phyloP scores from a whole-genome alignment of 1,284 basidiomycete species.

The Leccinum fuscescens region DNA sequence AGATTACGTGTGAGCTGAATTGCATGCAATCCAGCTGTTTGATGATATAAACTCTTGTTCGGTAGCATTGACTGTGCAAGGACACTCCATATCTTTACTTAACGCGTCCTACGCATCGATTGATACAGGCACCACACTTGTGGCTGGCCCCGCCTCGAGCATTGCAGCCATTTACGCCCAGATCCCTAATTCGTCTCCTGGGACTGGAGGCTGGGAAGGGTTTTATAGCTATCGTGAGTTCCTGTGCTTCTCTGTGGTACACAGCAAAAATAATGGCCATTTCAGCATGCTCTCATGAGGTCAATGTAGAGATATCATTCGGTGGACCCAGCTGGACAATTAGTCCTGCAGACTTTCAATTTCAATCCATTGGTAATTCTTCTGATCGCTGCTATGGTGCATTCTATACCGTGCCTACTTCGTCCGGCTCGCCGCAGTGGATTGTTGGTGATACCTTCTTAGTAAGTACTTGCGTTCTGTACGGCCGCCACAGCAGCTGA shows the following conservation, averaged over 20 bases:
- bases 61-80: constrained; percentile 45
- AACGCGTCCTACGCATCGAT: constrained; percentile 42
- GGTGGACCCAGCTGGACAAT: constrained; percentile 42
- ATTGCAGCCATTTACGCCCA: constrained; percentile 45
- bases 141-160: constrained; percentile 44
- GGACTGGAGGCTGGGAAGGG: constrained; percentile 39
- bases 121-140: constrained; percentile 55
- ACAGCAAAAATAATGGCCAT: constrained; percentile 11
- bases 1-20: constrained; percentile 28
- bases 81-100: constrained; percentile 35
- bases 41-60: background rate
- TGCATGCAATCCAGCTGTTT: background rate
- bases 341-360: constrained; percentile 27
- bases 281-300: constrained; percentile 40
- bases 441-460: constrained; percentile 32
- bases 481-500: constrained; percentile 4
- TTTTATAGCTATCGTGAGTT: constrained; percentile 48
- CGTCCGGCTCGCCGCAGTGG: constrained; percentile 19
- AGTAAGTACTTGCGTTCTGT: constrained; percentile 7
- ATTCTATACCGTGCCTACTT: constrained; percentile 24
- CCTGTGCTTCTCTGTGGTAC: background rate
- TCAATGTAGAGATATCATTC: constrained; percentile 49
- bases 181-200: constrained; percentile 39
- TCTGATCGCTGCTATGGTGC: constrained; percentile 26
- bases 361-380: constrained; percentile 7